These are phyloP conservation scores for Gastrolobium bilobum DNA, from an alignment of 306 rosid species.

Conservation along the genomic window DNA sequence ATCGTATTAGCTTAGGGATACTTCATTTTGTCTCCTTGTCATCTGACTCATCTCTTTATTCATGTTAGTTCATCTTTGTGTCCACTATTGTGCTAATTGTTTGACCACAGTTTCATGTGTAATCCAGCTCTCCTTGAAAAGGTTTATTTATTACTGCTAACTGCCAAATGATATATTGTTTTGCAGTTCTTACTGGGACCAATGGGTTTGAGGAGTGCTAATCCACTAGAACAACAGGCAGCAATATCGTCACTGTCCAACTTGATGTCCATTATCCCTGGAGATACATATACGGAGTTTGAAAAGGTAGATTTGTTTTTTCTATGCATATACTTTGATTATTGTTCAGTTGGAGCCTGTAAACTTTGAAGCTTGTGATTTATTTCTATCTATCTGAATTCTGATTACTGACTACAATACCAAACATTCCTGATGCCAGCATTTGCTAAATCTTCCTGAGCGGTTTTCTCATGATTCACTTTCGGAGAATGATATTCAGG, in stretches of 20 bases:
- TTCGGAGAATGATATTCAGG: constrained; percentile 90
- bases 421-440: constrained; percentile 64
- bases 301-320: constrained; percentile 69
- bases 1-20: background rate
- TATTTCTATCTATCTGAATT: constrained; percentile 37
- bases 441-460: constrained; percentile 77
- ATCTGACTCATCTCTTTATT: background rate
- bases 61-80: background rate
- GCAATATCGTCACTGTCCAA: constrained; percentile 77
- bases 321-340: constrained; percentile 10
- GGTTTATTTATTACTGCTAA: constrained; percentile 41
- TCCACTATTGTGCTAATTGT: background rate
- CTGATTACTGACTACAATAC: constrained; percentile 54
- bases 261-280: constrained; percentile 85
- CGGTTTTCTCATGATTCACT: constrained; percentile 72
- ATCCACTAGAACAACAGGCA: constrained; percentile 71
- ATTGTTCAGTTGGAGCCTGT: constrained; percentile 26
- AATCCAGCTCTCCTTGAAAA: constrained; percentile 16
- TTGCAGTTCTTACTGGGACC: constrained; percentile 81
- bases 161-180: constrained; percentile 39
- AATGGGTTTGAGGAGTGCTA: constrained; percentile 72
- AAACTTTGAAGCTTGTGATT: constrained; percentile 24
- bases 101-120: constrained; percentile 20
- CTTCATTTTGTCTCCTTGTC: background rate
- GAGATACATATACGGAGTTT: constrained; percentile 81